Evolutionary conservation across 345 rosid species (phyloP).

Genomic region (Camelina sativa): DNA sequence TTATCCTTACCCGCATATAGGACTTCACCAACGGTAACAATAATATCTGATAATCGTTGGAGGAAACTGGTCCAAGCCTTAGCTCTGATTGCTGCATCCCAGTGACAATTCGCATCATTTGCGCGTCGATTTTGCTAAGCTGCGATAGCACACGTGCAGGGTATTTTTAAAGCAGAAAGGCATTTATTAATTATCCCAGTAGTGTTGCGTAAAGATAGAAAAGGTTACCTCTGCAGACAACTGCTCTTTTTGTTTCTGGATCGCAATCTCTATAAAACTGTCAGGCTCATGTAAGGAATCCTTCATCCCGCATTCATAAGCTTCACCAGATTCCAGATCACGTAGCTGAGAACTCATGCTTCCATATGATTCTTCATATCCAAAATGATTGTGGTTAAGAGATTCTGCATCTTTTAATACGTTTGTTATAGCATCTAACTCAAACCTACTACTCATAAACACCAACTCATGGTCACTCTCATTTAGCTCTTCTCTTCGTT

Average conservation of each 20-base stretch:
- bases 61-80: slow-evolving; percentile 75
- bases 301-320: slow-evolving; percentile 68
- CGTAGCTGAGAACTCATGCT: slow-evolving; percentile 68
- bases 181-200: neutral
- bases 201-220: slow-evolving; percentile 32
- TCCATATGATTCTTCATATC: slow-evolving; percentile 64
- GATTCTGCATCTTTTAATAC: slow-evolving; percentile 77
- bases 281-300: slow-evolving; percentile 70
- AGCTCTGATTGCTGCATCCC: slow-evolving; percentile 86
- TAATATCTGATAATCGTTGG: slow-evolving; percentile 65
- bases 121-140: slow-evolving; percentile 85
- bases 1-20: slow-evolving; percentile 74
- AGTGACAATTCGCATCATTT: slow-evolving; percentile 64
- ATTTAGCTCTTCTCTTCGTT: slow-evolving; percentile 64
- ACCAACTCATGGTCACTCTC: slow-evolving; percentile 57
- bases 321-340: slow-evolving; percentile 89
- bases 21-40: slow-evolving; percentile 74
- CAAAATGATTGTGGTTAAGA: slow-evolving; percentile 68
- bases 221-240: slow-evolving; percentile 70
- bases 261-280: slow-evolving; percentile 74
- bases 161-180: slow-evolving; percentile 6
- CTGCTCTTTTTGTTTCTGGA: slow-evolving; percentile 82
- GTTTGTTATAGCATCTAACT: slow-evolving; percentile 70
- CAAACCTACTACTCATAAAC: slow-evolving; percentile 57
- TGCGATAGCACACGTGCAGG: slow-evolving; percentile 47